A percentile compares a stretch with the other conserved stretches of the same genome.
phyloP scores from a whole-genome alignment of 2,329 filamentous ascomycete genomes.

The Cladosporium halotolerans region DNA sequence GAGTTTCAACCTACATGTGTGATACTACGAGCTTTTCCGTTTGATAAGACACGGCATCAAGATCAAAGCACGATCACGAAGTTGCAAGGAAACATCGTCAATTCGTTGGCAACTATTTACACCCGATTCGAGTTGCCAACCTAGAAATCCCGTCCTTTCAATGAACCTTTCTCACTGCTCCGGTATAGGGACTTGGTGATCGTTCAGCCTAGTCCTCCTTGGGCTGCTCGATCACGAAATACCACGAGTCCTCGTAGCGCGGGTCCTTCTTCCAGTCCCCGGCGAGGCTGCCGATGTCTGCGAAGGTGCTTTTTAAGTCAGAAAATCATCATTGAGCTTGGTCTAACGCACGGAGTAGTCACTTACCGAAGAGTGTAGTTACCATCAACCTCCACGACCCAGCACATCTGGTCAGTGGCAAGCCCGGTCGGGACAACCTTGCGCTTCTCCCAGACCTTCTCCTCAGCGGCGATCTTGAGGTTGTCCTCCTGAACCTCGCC shows the following conservation, averaged over 20 bases:
- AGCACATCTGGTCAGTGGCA: slow-evolving; percentile 31
- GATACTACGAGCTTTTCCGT: no score
- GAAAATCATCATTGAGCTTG: no score
- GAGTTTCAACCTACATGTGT: no score
- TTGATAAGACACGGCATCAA: no score
- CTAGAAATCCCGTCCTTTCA: no score
- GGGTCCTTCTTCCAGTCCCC: slow-evolving; percentile 32
- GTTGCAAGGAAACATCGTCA: no score
- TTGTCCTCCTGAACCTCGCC: slow-evolving; percentile 35
- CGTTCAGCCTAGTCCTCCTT: background rate
- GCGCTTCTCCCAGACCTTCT: slow-evolving; percentile 30
- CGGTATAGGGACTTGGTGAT: background rate
- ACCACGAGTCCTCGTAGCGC: slow-evolving; percentile 28
- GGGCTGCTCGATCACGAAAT: slow-evolving; percentile 20
- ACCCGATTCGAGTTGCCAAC: no score
- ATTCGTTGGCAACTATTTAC: no score
- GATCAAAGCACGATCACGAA: no score
- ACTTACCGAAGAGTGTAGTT: slow-evolving; percentile 27
- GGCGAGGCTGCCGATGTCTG: slow-evolving; percentile 28
- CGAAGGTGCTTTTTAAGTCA: slow-evolving; percentile 21
- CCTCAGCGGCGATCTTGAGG: slow-evolving; percentile 29
- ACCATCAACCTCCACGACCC: slow-evolving; percentile 31
- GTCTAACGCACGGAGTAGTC: slow-evolving; percentile 4
- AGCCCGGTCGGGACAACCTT: slow-evolving; percentile 28
- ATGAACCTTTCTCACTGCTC: no score